Percentiles rank a stretch among this genome's conserved stretches.
phyloP scores from a whole-genome alignment of 192 early-diverging fungal genomes.

The Backusella luteola region DNA sequence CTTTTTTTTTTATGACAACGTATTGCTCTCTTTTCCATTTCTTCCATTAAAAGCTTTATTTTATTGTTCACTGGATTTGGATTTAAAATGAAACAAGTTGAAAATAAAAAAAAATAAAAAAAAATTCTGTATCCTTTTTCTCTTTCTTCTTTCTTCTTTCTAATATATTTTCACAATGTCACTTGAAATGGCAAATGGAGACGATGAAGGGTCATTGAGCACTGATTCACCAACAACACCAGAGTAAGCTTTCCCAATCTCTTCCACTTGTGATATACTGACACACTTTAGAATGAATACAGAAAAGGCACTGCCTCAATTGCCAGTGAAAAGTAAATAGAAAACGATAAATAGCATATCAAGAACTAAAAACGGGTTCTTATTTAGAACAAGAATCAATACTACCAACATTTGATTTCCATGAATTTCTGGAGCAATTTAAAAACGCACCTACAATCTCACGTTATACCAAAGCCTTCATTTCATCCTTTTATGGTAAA shows the following conservation, averaged over 20 bases:
- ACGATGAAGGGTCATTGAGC: not conserved
- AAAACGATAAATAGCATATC: not conserved
- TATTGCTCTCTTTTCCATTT: not conserved
- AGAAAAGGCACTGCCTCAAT: not conserved
- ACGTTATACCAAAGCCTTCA: conserved; percentile 59
- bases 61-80: not conserved
- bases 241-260: not conserved
- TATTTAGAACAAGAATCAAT: not conserved
- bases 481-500: conserved; percentile 68
- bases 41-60: not conserved
- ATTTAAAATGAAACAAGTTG: not conserved
- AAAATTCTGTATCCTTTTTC: not conserved
- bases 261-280: not conserved
- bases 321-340: not conserved
- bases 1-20: too few species aligned
- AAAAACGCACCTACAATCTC: conserved; percentile 63
- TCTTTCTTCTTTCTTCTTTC: not conserved
- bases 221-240: not conserved
- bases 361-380: not conserved
- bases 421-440: conserved; percentile 72
- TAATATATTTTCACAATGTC: not conserved
- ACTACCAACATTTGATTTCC: conserved; percentile 62
- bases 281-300: not conserved
- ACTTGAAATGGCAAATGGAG: not conserved
- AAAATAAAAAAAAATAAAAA: not conserved